phyloP scores from a whole-genome alignment of 2,329 filamentous ascomycete genomes.

The Cladosporium sp. region DNA sequence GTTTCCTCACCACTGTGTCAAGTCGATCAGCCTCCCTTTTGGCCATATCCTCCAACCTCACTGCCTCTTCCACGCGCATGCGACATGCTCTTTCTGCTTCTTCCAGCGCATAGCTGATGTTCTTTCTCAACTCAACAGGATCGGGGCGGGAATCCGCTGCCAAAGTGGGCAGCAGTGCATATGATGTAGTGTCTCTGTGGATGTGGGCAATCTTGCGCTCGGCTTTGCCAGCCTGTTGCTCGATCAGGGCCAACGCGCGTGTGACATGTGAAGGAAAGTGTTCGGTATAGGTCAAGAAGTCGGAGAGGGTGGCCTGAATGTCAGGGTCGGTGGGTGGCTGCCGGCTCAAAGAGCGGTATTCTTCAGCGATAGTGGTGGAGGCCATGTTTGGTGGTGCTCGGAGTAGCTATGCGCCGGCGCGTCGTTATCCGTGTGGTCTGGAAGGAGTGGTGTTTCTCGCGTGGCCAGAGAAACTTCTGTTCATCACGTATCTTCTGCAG shows the following conservation, averaged over 20 bases:
- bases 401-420: neutral
- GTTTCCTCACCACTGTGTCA: slow-evolving; percentile 57
- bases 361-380: slow-evolving; percentile 20
- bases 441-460: neutral
- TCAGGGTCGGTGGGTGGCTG: slow-evolving; percentile 51
- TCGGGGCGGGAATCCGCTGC: slow-evolving; percentile 47
- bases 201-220: slow-evolving; percentile 40
- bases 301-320: slow-evolving; percentile 61
- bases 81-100: slow-evolving; percentile 29
- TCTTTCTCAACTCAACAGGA: slow-evolving; percentile 47
- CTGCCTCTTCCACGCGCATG: slow-evolving; percentile 34
- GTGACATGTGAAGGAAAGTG: slow-evolving; percentile 63
- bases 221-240: slow-evolving; percentile 46
- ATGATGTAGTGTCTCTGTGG: slow-evolving; percentile 45
- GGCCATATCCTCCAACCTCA: slow-evolving; percentile 31
- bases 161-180: slow-evolving; percentile 49
- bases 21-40: slow-evolving; percentile 47
- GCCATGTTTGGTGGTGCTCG: slow-evolving; percentile 15
- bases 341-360: slow-evolving; percentile 31
- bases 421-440: neutral
- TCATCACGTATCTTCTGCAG: slow-evolving; percentile 2
- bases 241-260: slow-evolving; percentile 60
- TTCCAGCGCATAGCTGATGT: slow-evolving; percentile 51
- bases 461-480: neutral
- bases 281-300: slow-evolving; percentile 66